Base-by-base conservation (phyloP, 148 eudicot genomes). In the Vaccinium macrocarpon region DNA sequence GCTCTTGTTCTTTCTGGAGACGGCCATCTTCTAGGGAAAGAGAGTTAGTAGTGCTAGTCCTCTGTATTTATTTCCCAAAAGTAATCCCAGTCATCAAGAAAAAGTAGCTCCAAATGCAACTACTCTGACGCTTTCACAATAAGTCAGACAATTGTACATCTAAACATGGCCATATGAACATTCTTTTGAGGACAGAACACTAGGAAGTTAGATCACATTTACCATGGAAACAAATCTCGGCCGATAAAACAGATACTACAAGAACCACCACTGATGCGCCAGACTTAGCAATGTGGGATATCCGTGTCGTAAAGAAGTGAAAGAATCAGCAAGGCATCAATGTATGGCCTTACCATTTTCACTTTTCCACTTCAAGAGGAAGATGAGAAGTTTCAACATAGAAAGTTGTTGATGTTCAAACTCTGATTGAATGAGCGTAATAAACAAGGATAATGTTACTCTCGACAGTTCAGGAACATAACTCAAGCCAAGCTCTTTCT, bases 371-470 rank as follows among this genome's bases (percentile, higher is more conserved):
- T 86, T 87, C 78, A 95, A 79, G 72, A 95, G 87, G 78, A 89
- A 88, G 59, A 84, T 62, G 62, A 95, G 89, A 85, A 97, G 85
- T 57, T 89, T 91, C 79, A 95, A 82, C 71, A 93, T 73, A 75
- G 86, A 90, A 61, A 89, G 87, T 82, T 92, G 93, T 86, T 95
- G 95, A 85, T 95, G 98, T 83, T 95, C 99, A 83, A 92, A 84
- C 86, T 97, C 95, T 48, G 92, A 85, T 81, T 86, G 92, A 78
- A 84, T 80, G 42, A 95, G 93, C 53, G 82, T 84, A 57, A 89
- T 62, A 83, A 94, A 90, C 86, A 97, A 87, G 51, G 95, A 91
- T 75, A 88, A 78, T 78, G 90, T 81, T 50, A 90, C 84, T 61
- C 91, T 82, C 12, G 86, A 89, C 46, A 91, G 49, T 86, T 94